These are phyloP conservation scores for Magnolia officinalis DNA, from an alignment of 164 flowering plant species.

Conservation along the genomic window DNA sequence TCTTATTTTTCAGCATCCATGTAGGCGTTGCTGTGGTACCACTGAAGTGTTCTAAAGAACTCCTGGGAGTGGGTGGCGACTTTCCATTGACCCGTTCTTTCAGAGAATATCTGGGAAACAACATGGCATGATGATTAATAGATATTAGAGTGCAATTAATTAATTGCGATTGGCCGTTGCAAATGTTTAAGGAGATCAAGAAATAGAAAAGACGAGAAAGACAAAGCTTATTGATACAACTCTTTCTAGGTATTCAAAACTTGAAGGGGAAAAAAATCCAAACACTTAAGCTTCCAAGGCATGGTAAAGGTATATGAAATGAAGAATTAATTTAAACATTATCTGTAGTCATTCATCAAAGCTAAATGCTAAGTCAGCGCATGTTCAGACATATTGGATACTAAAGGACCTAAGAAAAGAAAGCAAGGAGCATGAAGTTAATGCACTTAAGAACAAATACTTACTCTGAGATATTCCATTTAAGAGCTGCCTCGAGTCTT, in stretches of 20 bases:
- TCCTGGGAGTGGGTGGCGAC: conserved; percentile 89
- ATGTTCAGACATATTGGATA: not conserved
- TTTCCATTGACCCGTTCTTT: conserved; percentile 92
- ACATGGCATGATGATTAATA: not conserved
- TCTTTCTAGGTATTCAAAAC: not conserved
- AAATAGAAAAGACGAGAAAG: too few species aligned
- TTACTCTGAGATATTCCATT: too few species aligned
- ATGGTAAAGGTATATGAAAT: not conserved
- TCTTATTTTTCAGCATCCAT: conserved; percentile 93
- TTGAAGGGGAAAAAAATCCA: too few species aligned
- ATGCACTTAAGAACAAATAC: too few species aligned
- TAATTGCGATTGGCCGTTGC: not conserved
- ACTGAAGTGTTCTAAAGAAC: conserved; percentile 75
- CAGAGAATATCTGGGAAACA: conserved; percentile 65
- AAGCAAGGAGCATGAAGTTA: not conserved
- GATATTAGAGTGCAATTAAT: not conserved
- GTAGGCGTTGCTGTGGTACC: conserved; percentile 83
- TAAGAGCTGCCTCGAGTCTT: too few species aligned
- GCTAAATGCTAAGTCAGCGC: not conserved
- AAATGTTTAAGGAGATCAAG: not conserved
- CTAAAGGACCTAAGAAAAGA: not conserved
- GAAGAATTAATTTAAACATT: not conserved
- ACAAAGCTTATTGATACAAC: not conserved
- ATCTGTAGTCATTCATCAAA: not conserved
- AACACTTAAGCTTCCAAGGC: too few species aligned